These are phyloP conservation scores for Olyra latifolia DNA, from an alignment of 176 grass and related monocot species.

Conservation along the genomic window DNA sequence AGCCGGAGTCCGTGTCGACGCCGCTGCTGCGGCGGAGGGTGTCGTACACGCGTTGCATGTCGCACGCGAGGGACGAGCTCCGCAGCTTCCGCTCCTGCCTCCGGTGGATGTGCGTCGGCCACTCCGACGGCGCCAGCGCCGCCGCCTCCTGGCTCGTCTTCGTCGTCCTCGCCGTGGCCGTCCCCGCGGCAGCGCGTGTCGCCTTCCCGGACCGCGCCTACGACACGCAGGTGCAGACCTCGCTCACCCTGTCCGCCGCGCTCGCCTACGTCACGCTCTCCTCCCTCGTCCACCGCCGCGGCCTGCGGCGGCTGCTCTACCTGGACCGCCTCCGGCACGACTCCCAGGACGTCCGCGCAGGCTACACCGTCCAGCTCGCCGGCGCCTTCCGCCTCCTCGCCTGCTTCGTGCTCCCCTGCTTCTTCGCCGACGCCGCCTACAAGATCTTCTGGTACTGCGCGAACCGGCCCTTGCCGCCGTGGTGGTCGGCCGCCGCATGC, in stretches of 20 bases:
- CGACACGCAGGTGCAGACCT: constrained; percentile 68
- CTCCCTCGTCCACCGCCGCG: constrained; percentile 42
- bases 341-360: constrained; percentile 52
- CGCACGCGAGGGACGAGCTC: constrained; percentile 69
- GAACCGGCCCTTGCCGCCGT: constrained; percentile 23
- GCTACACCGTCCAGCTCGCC: constrained; percentile 54
- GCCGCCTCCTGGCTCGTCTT: constrained; percentile 43
- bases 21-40: constrained; percentile 36
- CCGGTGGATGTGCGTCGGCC: constrained; percentile 71
- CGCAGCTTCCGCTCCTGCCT: constrained; percentile 59
- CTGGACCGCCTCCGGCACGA: constrained; percentile 60
- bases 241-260: constrained; percentile 47
- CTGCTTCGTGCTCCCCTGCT: constrained; percentile 61
- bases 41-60: constrained; percentile 54
- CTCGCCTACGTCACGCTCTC: constrained; percentile 60
- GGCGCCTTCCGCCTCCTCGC: constrained; percentile 56
- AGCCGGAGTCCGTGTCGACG: constrained; percentile 1
- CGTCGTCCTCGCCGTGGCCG: constrained; percentile 34
- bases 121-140: constrained; percentile 35
- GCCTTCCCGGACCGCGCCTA: constrained; percentile 48
- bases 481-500: constrained; percentile 47
- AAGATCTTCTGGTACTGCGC: constrained; percentile 67
- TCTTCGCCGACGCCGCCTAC: constrained; percentile 58
- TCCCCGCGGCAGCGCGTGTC: constrained; percentile 13
- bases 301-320: constrained; percentile 78